Conservation (phyloP, 1,139 yeast genomes). For the Hemisphaericaspora xylanilytica region DNA sequence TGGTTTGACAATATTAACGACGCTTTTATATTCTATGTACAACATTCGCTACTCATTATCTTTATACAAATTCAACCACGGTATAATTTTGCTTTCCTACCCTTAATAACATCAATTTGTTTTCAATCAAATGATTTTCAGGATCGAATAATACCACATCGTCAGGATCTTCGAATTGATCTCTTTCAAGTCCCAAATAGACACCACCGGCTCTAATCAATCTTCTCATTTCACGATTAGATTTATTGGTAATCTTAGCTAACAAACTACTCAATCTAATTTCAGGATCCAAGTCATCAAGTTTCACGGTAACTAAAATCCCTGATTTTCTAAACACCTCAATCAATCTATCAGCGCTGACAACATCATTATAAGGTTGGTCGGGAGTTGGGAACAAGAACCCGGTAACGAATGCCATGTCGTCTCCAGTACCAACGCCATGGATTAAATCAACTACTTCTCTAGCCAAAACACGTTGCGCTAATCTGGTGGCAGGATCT, state of each 20-base stretch:
- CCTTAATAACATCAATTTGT: slow-evolving; percentile 60
- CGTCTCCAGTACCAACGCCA: slow-evolving; percentile 72
- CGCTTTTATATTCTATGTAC: not conserved
- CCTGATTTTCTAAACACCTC: slow-evolving; percentile 61
- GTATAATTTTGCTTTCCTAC: slow-evolving; percentile 71
- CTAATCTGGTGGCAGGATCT: slow-evolving; percentile 64
- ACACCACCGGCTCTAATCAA: slow-evolving; percentile 72
- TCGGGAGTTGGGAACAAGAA: slow-evolving; percentile 63
- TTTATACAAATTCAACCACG: slow-evolving; percentile 43
- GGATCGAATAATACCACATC: slow-evolving; percentile 47
- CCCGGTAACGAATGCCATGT: slow-evolving; percentile 62
- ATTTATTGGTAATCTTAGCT: slow-evolving; percentile 37
- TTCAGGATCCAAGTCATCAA: slow-evolving; percentile 33
- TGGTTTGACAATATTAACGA: too few species aligned
- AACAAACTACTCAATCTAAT: slow-evolving; percentile 41
- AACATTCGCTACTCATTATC: not conserved
- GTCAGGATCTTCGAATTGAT: slow-evolving; percentile 51
- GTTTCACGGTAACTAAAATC: slow-evolving; percentile 45
- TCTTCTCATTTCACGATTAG: slow-evolving; percentile 56
- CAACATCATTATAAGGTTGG: slow-evolving; percentile 44
- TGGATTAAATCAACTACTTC: slow-evolving; percentile 88
- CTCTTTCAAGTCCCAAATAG: slow-evolving; percentile 60
- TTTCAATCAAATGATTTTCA: slow-evolving; percentile 54
- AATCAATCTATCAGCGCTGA: slow-evolving; percentile 54
- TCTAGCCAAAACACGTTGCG: slow-evolving; percentile 73